Evolutionary conservation across 805 yeast species (phyloP), one percentile per base, ranked within the genome.

Genomic region (Kazachstania martiniae): DNA sequence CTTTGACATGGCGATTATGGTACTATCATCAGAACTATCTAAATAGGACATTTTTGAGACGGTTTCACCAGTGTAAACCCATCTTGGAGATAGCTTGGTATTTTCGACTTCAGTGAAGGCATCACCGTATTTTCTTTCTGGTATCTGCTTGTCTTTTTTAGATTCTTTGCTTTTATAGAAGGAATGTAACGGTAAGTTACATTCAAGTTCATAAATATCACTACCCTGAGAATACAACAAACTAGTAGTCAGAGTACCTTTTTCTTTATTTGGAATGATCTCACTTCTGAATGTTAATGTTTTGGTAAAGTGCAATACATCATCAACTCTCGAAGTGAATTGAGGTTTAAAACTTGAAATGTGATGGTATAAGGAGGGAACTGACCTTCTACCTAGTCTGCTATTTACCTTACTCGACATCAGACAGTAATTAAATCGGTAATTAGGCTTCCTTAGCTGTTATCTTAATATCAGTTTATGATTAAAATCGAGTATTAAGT

Each of bases 91-190:
- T 19, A 46, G 34, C n/a, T 42, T 38, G 9, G 33, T 36, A 8
- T 37, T 33, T 27, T 47, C 50, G 9, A 42, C 36, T 35, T 74
- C 84, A 17, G 70, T 76, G 25, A 79, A 66, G 2, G 77, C 85
- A 38, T 78, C 89, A 26, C 79, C 93, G 31, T 65, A 63, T 24
- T 14, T 22, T n/a, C 38, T 23, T 12, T 28, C 27, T 23, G 28
- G 35, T 12, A 25, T 28, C 24, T 21, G 26, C 5, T 26, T 23
- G 35, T 32, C 25, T 13, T 29, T 25, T 5, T 29, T 36, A 17
- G 24, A 29, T 18, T 22, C 32, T 12, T 18, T 22, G 7, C 12
- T 29, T 15, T 37, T 35, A 21, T 41, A 38, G 25, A 46, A 46
- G 5, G 49, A 38, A 3, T 51, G 50, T 17, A 51, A 27, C 12